Base-by-base conservation (phyloP, 108 stramenopile species). In the Cyclostephanos invisitatus region DNA sequence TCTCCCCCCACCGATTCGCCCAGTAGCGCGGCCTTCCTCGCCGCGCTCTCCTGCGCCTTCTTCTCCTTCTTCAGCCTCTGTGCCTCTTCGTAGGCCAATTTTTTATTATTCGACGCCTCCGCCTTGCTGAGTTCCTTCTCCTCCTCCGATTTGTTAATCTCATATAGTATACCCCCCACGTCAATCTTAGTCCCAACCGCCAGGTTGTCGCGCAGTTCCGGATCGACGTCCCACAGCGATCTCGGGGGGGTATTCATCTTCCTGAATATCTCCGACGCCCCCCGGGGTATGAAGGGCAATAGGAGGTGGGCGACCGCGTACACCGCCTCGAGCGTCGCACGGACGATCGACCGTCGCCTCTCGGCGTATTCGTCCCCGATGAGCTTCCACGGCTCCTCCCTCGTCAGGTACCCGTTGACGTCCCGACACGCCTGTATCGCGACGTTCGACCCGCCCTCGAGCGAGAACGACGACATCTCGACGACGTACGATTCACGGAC, bases 341-440 rank as follows among this genome's bases (percentile, higher is more conserved):
- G 96, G 11, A 99, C 95, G 50, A 90, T 76, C 10, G 83, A 80
- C 80, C 88, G 80, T 59, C 97, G 84, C 21, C 73, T 73, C 73
- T 86, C 90, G 32, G 74, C 81, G 66, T 81, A 55, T 69, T 97
- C 97, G 17, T 97, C 96, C 20, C 86, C 91, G 86, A 92, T 95
- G 67, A 95, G 86, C 69, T 94, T 89, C 98, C 98, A 99, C 15
- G 98, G 98, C 54, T 96, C 98, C 69, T 86, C 85, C 58, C 89
- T 87, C 65, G 96, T 96, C 58, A 99, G 67, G 72, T 92, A 99
- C 38, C 96, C 94, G 70, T 98, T 98, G 20, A 95, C 80, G 70
- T 96, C 97, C 25, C 94, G 83, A 35, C 91, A 89, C 28, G 82
- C 91, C 65, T 86, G 81, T 17, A 96, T 93, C 18, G 84, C 94